Evolutionary conservation across 2,329 filamentous ascomycete species (phyloP), one percentile per base, ranked within the genome.

Genomic region (Saccharata proteae): DNA sequence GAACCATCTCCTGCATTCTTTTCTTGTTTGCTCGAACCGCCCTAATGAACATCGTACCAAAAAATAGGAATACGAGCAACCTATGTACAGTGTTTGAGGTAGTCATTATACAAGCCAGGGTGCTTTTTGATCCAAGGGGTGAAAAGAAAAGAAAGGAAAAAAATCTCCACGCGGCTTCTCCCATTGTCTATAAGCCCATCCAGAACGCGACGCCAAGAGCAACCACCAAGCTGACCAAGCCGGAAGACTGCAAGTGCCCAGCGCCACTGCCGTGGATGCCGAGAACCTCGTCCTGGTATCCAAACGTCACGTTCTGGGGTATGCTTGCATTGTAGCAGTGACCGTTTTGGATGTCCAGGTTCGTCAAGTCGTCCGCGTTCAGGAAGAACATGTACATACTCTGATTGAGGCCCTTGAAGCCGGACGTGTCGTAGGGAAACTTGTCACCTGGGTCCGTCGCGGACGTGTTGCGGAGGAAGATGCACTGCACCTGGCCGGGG

Each of bases 321-420:
- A 85, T 66, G 0, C 63, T 66, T 17, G 54, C 43, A 43, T 84
- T 85, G 43, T 72, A 65, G 49, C 80, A 85, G 36, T 77, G 63
- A 1, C 79, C 80, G 26, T 69, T 71, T 3, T 59, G 64, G 37
- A 86, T 73, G 43, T 86, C 77, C 38, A 83, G 54, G 3, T 65
- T 64, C 5, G 45, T 64, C 21, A 86, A 54, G 43, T 86, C 80
- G 49, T 84, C 74, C 0, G 80, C 69, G 12, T 77, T 66, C 11
- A 67, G 59, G 63, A 88, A 86, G 58, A 88, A 86, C 80, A 86
- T 85, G 58, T 83, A 86, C 40, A 61, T 69, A 18, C 62, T 62
- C 49, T 77, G 70, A 30, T 77, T 68, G 25, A 86, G 48, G 3
- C 60, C 67, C 55, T 80, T 61, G 58, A 86, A 86, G 1, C 74